A percentile compares a stretch with the other conserved stretches of the same genome.
Conservation (phyloP, 2,329 filamentous ascomycete species). For the Ilyonectria sp. region DNA sequence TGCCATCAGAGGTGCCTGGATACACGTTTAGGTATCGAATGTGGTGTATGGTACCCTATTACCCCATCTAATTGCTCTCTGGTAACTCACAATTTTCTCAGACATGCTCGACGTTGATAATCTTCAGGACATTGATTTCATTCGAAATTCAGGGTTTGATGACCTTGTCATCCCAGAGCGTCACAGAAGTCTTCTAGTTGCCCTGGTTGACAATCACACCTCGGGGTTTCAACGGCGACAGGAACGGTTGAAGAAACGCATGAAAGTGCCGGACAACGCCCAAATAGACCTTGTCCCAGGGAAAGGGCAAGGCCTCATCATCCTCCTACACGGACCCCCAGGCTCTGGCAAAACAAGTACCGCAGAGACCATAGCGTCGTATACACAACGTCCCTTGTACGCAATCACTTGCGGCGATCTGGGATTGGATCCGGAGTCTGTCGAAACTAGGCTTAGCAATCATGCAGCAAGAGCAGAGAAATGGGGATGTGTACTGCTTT, state of each 20-base stretch:
- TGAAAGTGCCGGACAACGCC: neutral
- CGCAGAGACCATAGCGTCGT: slow-evolving; percentile 2
- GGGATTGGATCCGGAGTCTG: neutral
- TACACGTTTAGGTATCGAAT: neutral
- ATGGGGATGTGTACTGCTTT: slow-evolving; percentile 20
- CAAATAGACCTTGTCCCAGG: slow-evolving; percentile 1
- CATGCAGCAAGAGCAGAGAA: neutral
- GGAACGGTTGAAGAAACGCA: neutral
- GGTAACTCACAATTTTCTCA: neutral
- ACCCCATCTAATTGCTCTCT: neutral
- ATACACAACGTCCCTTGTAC: neutral
- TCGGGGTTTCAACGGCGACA: neutral
- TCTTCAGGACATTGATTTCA: neutral
- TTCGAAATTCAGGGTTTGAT: neutral
- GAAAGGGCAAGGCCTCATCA: slow-evolving; percentile 12
- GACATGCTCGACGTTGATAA: neutral
- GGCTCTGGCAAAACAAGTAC: slow-evolving; percentile 14
- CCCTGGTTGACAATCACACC: neutral
- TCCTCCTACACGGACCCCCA: slow-evolving; percentile 2
- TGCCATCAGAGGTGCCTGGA: neutral
- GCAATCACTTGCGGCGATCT: slow-evolving; percentile 16
- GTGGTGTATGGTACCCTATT: neutral
- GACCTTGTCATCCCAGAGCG: neutral
- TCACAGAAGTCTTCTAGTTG: neutral
- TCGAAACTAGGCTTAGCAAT: neutral